phyloP scores from a whole-genome alignment of 2,329 filamentous ascomycete genomes.

The Nemania abortiva region DNA sequence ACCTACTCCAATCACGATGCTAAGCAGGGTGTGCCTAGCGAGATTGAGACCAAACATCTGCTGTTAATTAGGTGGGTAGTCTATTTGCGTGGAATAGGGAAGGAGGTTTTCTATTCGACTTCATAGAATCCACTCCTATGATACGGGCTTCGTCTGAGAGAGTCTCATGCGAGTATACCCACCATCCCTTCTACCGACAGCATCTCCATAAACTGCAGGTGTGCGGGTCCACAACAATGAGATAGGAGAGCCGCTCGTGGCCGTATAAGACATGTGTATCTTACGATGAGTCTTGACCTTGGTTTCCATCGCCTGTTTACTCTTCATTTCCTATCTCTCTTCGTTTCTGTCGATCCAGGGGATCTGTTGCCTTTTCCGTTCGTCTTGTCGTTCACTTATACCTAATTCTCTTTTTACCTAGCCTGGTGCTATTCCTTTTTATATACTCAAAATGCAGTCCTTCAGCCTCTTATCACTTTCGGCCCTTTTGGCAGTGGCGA shows the following conservation, averaged over 20 bases:
- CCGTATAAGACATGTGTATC: conserved; percentile 42
- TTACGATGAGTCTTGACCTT: conserved; percentile 39
- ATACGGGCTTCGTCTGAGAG: conserved; percentile 33
- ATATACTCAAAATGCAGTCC: conserved; percentile 53
- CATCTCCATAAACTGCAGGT: conserved; percentile 24
- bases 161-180: conserved; percentile 18
- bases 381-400: conserved; percentile 36
- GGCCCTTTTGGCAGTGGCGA: conserved; percentile 53
- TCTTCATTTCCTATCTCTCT: conserved; percentile 37
- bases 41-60: conserved; percentile 4
- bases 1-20: not conserved
- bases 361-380: conserved; percentile 46
- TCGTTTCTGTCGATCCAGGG: conserved; percentile 47
- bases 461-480: conserved; percentile 52
- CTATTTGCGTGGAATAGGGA: not conserved
- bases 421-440: conserved; percentile 51
- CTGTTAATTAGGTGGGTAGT: not conserved
- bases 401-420: conserved; percentile 47
- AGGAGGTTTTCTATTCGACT: conserved; percentile 4
- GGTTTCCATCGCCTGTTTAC: conserved; percentile 32
- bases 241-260: conserved; percentile 29
- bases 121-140: conserved; percentile 31
- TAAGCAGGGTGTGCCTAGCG: not conserved
- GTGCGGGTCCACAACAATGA: conserved; percentile 20
- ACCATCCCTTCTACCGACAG: conserved; percentile 17